Base-by-base conservation (phyloP, 768 basidiomycete genomes). In the Amanita rubescens region DNA sequence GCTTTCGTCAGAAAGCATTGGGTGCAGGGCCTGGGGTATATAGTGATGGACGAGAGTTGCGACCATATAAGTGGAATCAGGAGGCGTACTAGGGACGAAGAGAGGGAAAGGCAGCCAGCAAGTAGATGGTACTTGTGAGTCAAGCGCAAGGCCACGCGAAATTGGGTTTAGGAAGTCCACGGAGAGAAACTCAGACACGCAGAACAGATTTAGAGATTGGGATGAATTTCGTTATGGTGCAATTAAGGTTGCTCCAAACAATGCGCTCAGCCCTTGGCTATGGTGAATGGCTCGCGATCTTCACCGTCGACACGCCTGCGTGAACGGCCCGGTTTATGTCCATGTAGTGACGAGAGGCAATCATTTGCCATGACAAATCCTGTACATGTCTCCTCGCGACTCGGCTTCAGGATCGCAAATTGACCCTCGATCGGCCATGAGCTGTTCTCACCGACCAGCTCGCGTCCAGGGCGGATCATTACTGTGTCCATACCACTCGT, bases 1-100 rank as follows among this genome's bases (percentile, higher is more conserved):
- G 35, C 82, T 78, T 62, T 87, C 84, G 64, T 86, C 86, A 55
- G 74, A 67, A 56, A 75, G 70, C 66, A 78, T 74, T 55, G 63
- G 58, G 53, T 72, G 69, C 46, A 76, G 77, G 67, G 81, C 82
- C 15, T 81, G 38, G 27, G 42, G 76, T 11, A 83, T 47, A 79
- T 71, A 37, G 68, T 80, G 82, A 69, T 71, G 69, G 68, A 71
- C 71, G 48, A 72, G 56, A 63, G 75, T 77, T 63, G 72, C 74
- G 67, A 84, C 83, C 83, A 86, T 85, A 59, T 59, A 60, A 55
- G 59, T 58, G 62, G 61, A 62, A 58, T 58, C 61, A 59, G 57
- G 50, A 56, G 43, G 52, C 55, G 38, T 57, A n/a, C n/a, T n/a
- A 54, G 56, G 56, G 57, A 35, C 52, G 53, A 48, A 45, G 51